phyloP scores from a whole-genome alignment of 306 rosid genomes.

The Betula pendula region DNA sequence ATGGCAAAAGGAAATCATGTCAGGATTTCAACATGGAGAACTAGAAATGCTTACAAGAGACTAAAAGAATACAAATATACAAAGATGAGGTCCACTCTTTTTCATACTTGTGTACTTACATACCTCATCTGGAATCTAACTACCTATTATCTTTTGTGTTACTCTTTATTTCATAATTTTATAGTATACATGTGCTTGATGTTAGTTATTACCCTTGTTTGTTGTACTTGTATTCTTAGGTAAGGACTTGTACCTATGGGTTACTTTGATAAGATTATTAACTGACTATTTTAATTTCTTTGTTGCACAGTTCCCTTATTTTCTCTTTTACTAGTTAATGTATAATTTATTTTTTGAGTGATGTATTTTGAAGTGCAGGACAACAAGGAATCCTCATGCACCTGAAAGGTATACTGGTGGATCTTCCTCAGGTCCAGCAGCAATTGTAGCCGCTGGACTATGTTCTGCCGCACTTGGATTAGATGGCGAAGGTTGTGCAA shows the following conservation, averaged over 20 bases:
- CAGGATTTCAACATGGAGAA: too few species aligned
- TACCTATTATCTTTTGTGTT: not conserved
- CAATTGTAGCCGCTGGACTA: slow-evolving; percentile 91
- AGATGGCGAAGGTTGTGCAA: slow-evolving; percentile 90
- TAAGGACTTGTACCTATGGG: not conserved
- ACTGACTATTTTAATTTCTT: not conserved
- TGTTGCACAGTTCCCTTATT: slow-evolving; percentile 11
- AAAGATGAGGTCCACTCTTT: not conserved
- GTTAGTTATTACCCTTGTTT: not conserved
- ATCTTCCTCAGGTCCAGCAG: slow-evolving; percentile 98
- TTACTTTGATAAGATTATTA: not conserved
- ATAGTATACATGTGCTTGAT: not conserved
- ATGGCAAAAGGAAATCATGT: too few species aligned
- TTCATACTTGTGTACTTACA: not conserved
- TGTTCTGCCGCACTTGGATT: slow-evolving; percentile 97
- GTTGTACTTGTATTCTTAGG: not conserved
- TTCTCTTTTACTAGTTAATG: not conserved
- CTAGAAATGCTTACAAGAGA: too few species aligned
- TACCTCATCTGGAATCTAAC: not conserved
- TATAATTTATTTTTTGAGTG: slow-evolving; percentile 15
- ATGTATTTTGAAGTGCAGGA: slow-evolving; percentile 53
- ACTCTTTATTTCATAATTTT: not conserved
- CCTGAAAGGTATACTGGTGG: slow-evolving; percentile 94
- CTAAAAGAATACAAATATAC: not conserved
- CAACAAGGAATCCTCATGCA: slow-evolving; percentile 95